Percentiles rank a stretch among this genome's conserved stretches.
phyloP scores from a whole-genome alignment of 345 rosid species.

The Melaleuca quinquenervia region DNA sequence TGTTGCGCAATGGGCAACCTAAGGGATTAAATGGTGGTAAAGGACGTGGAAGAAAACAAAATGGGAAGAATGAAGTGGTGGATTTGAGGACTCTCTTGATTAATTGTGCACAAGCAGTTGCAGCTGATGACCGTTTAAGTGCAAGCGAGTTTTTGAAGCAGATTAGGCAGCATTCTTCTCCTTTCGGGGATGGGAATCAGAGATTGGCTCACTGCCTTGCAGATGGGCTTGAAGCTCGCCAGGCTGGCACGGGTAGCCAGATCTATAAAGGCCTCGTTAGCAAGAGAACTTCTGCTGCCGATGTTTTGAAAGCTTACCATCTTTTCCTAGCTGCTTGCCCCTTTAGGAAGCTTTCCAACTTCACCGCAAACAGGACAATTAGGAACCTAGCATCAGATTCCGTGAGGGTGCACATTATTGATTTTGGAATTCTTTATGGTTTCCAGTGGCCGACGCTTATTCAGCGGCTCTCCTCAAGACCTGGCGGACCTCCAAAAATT shows the following conservation, averaged over 20 bases:
- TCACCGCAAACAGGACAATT: constrained; percentile 47
- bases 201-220: constrained; percentile 84
- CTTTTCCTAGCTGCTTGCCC: constrained; percentile 69
- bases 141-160: constrained; percentile 66
- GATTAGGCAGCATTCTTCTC: constrained; percentile 73
- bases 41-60: constrained; percentile 35
- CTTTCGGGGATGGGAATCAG: constrained; percentile 77
- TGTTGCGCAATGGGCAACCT: constrained; percentile 22
- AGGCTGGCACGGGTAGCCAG: constrained; percentile 71
- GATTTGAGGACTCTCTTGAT: constrained; percentile 74
- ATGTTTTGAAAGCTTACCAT: constrained; percentile 69
- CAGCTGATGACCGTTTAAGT: constrained; percentile 51
- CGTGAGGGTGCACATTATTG: constrained; percentile 62
- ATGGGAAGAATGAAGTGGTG: constrained; percentile 53
- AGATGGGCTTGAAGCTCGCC: constrained; percentile 71
- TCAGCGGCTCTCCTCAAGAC: constrained; percentile 40
- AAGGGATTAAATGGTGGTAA: constrained; percentile 34
- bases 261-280: constrained; percentile 49
- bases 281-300: constrained; percentile 63
- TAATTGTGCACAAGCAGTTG: constrained; percentile 84
- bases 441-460: constrained; percentile 93
- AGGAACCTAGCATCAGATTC: constrained; percentile 29
- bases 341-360: constrained; percentile 64
- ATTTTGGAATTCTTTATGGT: constrained; percentile 89
- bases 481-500: constrained; percentile 62